Conservation (phyloP, 164 flowering plant genomes). For the Magnolia kwangsiensis region DNA sequence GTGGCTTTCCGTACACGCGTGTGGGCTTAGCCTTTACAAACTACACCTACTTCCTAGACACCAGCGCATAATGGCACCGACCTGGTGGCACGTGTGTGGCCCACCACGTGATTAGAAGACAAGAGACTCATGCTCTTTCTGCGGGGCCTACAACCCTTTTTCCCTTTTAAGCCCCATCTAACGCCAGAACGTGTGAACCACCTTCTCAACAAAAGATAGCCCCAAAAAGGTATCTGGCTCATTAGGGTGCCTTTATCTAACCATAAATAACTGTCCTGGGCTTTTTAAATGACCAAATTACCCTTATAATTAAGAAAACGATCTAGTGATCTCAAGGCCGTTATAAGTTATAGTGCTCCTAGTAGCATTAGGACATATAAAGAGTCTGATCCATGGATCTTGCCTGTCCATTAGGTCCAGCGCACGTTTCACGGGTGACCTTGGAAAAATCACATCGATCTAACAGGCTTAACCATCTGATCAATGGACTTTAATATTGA, state of each 20-base stretch:
- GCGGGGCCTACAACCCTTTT: neutral
- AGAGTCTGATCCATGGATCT: no score
- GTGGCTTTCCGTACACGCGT: no score
- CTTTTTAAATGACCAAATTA: neutral
- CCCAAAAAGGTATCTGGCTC: neutral
- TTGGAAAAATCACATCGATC: no score
- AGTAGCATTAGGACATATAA: no score
- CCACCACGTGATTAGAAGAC: neutral
- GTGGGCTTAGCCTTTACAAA: no score
- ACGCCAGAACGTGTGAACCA: conserved; percentile 2
- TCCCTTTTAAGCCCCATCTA: neutral
- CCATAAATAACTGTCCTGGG: neutral
- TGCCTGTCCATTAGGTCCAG: no score
- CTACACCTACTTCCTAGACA: neutral
- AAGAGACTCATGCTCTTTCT: neutral
- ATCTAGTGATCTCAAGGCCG: no score
- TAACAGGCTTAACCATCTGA: no score
- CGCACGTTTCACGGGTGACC: no score
- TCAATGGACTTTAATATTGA: no score
- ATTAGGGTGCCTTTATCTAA: neutral
- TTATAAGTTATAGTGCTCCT: no score
- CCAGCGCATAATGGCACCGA: neutral
- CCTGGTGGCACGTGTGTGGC: neutral
- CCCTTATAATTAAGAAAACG: neutral
- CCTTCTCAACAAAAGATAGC: neutral